These are phyloP conservation scores for Suhomyces coccinellae DNA, from an alignment of 1,139 yeast genomes.

Conservation along the genomic window DNA sequence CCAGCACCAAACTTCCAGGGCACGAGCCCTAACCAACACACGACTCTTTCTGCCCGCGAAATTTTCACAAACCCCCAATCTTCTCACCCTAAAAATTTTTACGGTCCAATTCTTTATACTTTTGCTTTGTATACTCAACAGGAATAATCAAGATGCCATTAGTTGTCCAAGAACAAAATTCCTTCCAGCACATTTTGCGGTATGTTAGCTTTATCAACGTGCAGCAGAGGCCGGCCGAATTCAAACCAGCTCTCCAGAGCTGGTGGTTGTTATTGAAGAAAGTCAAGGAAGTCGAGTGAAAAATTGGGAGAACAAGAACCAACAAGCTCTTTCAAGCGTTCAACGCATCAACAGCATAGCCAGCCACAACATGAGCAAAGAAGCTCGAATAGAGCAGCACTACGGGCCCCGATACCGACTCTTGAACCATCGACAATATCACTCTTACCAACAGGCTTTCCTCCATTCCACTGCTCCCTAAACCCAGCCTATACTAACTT, in stretches of 20 bases:
- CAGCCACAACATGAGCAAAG: background rate
- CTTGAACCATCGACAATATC: background rate
- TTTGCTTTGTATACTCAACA: conserved; percentile 16
- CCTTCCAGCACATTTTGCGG: conserved; percentile 99
- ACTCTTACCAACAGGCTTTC: background rate
- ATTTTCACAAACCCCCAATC: conserved; percentile 5
- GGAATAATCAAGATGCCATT: conserved; percentile 70
- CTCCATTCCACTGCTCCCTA: background rate
- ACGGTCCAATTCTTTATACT: conserved; percentile 10
- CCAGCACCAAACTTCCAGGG: background rate
- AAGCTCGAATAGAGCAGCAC: background rate
- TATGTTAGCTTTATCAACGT: conserved; percentile 45
- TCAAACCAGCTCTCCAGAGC: background rate
- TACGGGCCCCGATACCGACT: background rate
- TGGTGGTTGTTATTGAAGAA: background rate
- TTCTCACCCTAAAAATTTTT: conserved; percentile 13
- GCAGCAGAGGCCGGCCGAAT: background rate
- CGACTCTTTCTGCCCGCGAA: conserved; percentile 7
- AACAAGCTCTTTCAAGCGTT: background rate
- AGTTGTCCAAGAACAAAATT: conserved; percentile 98
- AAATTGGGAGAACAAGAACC: background rate
- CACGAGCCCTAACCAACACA: conserved; percentile 2
- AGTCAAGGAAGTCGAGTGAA: background rate
- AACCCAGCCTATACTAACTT: conserved; percentile 11
- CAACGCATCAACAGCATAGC: background rate